These are phyloP conservation scores for Boechera divaricarpa DNA, from an alignment of 345 rosid species.

Conservation along the genomic window DNA sequence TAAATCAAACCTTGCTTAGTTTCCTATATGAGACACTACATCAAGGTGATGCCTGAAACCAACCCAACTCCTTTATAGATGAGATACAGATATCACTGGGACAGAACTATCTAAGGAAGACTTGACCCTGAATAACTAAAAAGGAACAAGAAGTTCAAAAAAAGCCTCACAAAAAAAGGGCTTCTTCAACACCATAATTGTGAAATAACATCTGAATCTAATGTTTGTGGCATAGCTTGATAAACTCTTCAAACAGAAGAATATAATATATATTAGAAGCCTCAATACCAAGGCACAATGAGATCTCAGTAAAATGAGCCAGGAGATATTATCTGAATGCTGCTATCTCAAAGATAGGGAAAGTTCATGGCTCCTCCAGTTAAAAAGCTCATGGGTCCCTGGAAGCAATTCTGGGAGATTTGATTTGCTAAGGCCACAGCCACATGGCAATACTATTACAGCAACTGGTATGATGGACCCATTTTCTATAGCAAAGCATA, in stretches of 20 bases:
- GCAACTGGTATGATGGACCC: slow-evolving; percentile 43
- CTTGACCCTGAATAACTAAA: not conserved
- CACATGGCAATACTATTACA: slow-evolving; percentile 44
- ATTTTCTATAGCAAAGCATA: slow-evolving; percentile 27
- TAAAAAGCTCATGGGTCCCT: slow-evolving; percentile 44
- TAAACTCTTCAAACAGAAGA: slow-evolving; percentile 15
- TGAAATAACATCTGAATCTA: not conserved
- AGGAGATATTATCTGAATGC: slow-evolving; percentile 17
- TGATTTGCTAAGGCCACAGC: slow-evolving; percentile 46
- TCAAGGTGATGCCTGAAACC: slow-evolving; percentile 10
- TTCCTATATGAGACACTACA: slow-evolving; percentile 15
- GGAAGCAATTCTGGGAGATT: slow-evolving; percentile 37
- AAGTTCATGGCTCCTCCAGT: slow-evolving; percentile 32
- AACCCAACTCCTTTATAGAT: not conserved
- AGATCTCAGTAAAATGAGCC: slow-evolving; percentile 18
- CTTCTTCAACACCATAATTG: not conserved
- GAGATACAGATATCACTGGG: not conserved
- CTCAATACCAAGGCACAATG: not conserved
- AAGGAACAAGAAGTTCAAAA: not conserved
- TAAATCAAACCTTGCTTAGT: not conserved
- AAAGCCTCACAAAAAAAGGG: not conserved
- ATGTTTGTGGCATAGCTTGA: not conserved
- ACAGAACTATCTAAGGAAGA: not conserved
- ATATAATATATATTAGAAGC: not conserved
- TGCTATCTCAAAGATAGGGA: slow-evolving; percentile 28